Percentiles rank a stretch among this genome's conserved stretches.
Conservation (phyloP, 257 asterid genomes). For the Coffea eugenioides region DNA sequence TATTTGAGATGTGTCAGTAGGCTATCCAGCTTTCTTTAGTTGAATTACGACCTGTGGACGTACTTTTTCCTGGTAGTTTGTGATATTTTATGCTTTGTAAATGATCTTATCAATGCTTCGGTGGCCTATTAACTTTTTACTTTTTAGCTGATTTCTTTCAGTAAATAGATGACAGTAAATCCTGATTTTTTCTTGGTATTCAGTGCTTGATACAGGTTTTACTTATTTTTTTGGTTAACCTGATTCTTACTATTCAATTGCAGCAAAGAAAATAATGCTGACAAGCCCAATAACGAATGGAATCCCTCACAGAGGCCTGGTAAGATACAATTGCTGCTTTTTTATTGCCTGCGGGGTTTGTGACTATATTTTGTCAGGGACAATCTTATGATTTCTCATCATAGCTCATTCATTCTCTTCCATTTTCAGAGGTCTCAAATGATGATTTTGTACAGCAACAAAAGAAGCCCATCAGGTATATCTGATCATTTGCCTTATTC, state of each 20-base stretch:
- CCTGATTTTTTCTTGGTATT: neutral
- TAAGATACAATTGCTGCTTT: constrained; percentile 25
- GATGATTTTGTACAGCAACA: constrained; percentile 81
- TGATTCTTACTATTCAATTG: constrained; percentile 25
- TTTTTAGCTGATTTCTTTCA: neutral
- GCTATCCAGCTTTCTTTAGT: neutral
- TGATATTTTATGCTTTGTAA: neutral
- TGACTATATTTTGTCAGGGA: neutral
- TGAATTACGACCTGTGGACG: neutral
- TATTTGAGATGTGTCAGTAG: neutral
- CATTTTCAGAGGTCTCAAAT: constrained; percentile 49
- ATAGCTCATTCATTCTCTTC: neutral
- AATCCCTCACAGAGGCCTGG: constrained; percentile 76
- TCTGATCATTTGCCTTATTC: constrained; percentile 11
- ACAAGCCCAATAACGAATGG: constrained; percentile 54
- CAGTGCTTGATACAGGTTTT: neutral
- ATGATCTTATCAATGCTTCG: neutral
- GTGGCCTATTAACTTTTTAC: neutral
- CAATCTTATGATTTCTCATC: neutral
- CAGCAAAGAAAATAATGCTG: constrained; percentile 68
- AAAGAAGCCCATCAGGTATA: constrained; percentile 88
- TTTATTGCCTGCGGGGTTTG: constrained; percentile 3
- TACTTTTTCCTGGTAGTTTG: neutral
- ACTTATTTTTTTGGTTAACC: neutral
- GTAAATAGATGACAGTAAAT: neutral